Evolutionary conservation across 495 filamentous ascomycete genomes (phyloP).

Genomic region (Penicillium coffeae): DNA sequence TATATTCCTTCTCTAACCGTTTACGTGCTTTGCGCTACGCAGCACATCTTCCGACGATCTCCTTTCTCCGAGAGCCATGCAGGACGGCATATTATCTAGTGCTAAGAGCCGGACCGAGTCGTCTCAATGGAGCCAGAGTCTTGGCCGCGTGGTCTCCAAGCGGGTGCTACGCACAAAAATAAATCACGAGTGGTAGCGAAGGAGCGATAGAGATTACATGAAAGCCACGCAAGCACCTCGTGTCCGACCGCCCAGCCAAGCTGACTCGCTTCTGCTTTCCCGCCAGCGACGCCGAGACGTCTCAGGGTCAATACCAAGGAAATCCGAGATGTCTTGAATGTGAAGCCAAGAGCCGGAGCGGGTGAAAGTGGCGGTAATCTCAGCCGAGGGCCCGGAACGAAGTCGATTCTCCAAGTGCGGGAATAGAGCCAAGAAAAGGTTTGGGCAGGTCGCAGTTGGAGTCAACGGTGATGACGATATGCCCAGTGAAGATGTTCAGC

Average conservation of each 20-base stretch:
- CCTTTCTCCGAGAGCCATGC: not conserved
- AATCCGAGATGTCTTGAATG: too few species aligned
- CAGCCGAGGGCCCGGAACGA: not conserved
- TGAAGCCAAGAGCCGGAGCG: not conserved
- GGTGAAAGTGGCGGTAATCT: not conserved
- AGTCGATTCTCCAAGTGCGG: too few species aligned
- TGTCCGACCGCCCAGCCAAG: not conserved
- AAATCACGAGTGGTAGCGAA: not conserved
- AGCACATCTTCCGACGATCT: too few species aligned
- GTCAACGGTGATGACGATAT: not conserved
- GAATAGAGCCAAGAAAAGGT: too few species aligned
- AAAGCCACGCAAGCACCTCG: not conserved
- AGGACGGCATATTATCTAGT: not conserved
- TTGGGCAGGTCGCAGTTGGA: too few species aligned
- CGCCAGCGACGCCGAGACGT: not conserved
- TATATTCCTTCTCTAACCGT: not conserved
- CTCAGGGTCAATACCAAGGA: constrained; percentile 1
- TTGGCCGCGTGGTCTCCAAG: constrained; percentile 1
- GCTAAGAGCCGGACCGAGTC: not conserved
- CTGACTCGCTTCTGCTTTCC: not conserved
- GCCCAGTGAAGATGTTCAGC: not conserved
- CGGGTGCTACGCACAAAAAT: not conserved
- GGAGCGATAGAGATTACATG: not conserved
- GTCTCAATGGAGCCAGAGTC: not conserved
- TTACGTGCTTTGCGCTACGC: not conserved